These are phyloP conservation scores for Nannochloropsis salina DNA, from an alignment of 108 stramenopile species.

Conservation along the genomic window DNA sequence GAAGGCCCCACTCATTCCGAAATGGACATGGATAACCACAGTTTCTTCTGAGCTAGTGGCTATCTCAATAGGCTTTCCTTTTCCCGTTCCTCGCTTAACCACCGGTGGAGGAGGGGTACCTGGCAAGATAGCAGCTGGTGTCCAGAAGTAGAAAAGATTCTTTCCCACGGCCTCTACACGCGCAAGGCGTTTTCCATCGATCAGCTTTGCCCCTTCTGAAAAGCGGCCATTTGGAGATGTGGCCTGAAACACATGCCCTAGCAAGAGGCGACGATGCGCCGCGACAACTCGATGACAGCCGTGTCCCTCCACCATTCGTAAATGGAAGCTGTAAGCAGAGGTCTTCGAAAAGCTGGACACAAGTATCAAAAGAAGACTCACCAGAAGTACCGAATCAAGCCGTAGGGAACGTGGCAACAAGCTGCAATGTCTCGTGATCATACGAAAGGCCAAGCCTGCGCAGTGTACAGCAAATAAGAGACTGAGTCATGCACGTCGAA, in stretches of 20 bases:
- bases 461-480: too few species aligned
- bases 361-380: too few species aligned
- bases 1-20: constrained; percentile 68
- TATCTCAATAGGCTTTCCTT: too few species aligned
- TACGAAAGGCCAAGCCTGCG: too few species aligned
- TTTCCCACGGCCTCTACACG: constrained; percentile 69
- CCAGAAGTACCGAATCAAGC: too few species aligned
- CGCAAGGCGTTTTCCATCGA: constrained; percentile 56
- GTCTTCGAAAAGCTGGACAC: not conserved
- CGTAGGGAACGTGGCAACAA: too few species aligned
- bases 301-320: constrained; percentile 4
- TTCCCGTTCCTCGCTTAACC: too few species aligned
- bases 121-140: constrained; percentile 7
- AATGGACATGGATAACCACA: constrained; percentile 63
- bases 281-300: constrained; percentile 60
- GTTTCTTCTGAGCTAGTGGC: too few species aligned
- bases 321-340: not conserved
- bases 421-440: too few species aligned
- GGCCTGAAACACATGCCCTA: constrained; percentile 59
- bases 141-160: constrained; percentile 68
- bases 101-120: not conserved
- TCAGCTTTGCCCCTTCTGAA: constrained; percentile 56
- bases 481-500: too few species aligned
- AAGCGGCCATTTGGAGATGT: constrained; percentile 64
- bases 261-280: constrained; percentile 55